Base-by-base conservation (phyloP, 345 rosid species). In the Balakata baccata region DNA sequence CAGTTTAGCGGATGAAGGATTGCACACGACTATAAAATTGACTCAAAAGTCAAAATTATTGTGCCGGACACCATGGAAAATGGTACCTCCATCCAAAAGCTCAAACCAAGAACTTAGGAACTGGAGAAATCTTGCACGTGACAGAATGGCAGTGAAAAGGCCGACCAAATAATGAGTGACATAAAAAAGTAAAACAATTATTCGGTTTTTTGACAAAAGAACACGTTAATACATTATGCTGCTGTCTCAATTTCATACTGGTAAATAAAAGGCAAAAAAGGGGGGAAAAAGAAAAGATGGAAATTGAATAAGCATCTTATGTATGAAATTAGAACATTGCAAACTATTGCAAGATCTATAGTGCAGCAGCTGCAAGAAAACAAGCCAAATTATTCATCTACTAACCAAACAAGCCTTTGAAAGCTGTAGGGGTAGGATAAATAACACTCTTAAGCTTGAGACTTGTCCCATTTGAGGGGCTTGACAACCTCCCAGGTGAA, bases 401-500 rank as follows among this genome's bases (percentile, higher is more conserved):
- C 34, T 66, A 23, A 39, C 68, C 10, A n/a, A n/a, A n/a, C n/a
- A 72, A 39, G 68, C 73, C 67, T 72, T 22, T 4, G n/a, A 62
- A 49, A 29, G 18, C 18, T 49, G 50, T 22, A 56, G 34, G 22
- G 50, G 56, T 51, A 38, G 71, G 53, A 59, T 66, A 49, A 50
- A 77, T 59, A 25, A 51, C n/a, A n/a, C 14, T 58, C 80, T 64
- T 71, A 77, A 72, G 73, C 72, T 72, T 77, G 73, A n/a, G 76
- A 69, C 83, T 80, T 80, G 60, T 80, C 83, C 76, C 78, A 74
- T 62, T 79, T 80, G 64, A 80, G 83, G 66, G 83, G 84, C 84
- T 85, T 85, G 56, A 85, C 88, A 69, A 77, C 80, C 79, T 85
- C 88, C 86, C 86, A 85, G 72, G 86, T 85, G 85, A 85, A 85